A percentile compares a stretch with the other conserved stretches of the same genome.
Evolutionary conservation across 108 stramenopile species (phyloP).

Genomic region (Cylindrotheca closterium): DNA sequence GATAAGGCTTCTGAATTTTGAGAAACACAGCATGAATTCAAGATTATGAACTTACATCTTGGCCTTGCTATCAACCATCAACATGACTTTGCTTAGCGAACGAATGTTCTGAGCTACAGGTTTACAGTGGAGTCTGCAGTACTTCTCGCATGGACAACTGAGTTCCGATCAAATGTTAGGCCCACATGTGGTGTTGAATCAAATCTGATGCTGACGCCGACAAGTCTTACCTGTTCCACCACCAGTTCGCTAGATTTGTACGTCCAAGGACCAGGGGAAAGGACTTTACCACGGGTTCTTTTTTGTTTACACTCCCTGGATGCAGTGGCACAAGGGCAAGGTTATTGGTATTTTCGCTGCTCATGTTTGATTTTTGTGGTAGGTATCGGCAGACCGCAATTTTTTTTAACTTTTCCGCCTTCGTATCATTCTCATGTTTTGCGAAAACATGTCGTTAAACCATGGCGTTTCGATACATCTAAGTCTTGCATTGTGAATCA

Average conservation of each 20-base stretch:
- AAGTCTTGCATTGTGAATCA: neutral
- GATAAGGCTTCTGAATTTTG: neutral
- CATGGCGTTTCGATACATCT: neutral
- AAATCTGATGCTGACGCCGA: no score
- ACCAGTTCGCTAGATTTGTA: constrained; percentile 33
- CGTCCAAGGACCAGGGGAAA: constrained; percentile 34
- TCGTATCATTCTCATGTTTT: no score
- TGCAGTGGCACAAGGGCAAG: constrained; percentile 33
- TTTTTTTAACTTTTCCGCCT: no score
- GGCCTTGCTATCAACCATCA: constrained; percentile 32
- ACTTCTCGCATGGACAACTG: constrained; percentile 36
- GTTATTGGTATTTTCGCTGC: neutral
- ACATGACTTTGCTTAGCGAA: constrained; percentile 31
- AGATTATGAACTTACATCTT: constrained; percentile 5
- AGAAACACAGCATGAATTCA: constrained; percentile 4
- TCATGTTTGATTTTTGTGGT: constrained; percentile 1
- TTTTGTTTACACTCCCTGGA: constrained; percentile 3
- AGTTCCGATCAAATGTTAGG: no score
- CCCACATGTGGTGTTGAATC: no score
- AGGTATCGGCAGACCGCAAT: no score
- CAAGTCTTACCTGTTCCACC: constrained; percentile 41
- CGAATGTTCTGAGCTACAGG: constrained; percentile 37
- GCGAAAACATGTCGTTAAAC: neutral
- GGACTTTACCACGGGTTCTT: constrained; percentile 11
- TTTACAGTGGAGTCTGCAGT: constrained; percentile 36